Percentiles rank a stretch among this genome's conserved stretches.
Evolutionary conservation across 495 filamentous ascomycete genomes (phyloP).

Genomic region (Usnea hakonensis): DNA sequence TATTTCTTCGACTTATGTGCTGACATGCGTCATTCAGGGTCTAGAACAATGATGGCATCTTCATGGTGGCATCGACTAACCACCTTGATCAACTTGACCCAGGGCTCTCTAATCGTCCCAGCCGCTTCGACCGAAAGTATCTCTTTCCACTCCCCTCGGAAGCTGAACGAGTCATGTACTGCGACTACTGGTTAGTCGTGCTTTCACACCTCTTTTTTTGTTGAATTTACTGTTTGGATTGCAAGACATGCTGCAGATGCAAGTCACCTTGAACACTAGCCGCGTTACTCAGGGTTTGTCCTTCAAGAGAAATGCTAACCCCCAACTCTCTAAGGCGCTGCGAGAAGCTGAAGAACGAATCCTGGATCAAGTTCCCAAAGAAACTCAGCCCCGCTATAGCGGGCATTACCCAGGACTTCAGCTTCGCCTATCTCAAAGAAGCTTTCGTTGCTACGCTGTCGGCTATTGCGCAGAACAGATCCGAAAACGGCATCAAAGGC

Average conservation of each 20-base stretch:
- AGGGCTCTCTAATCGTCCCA: conserved; percentile 55
- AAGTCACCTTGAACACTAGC: no score
- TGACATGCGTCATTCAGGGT: not conserved
- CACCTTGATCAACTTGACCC: conserved; percentile 52
- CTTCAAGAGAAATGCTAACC: no score
- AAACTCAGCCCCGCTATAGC: conserved; percentile 48
- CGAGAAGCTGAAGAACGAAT: conserved; percentile 46
- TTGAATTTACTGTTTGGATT: no score
- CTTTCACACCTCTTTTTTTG: no score
- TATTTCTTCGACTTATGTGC: not conserved
- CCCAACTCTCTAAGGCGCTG: conserved; percentile 20
- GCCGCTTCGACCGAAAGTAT: conserved; percentile 61
- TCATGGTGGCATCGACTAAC: conserved; percentile 59
- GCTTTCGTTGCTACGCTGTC: conserved; percentile 54
- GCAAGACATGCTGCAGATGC: no score
- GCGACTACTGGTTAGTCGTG: conserved; percentile 53
- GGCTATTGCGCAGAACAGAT: conserved; percentile 35
- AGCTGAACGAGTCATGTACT: conserved; percentile 49
- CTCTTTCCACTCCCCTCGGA: conserved; percentile 48
- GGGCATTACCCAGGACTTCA: conserved; percentile 51
- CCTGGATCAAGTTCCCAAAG: conserved; percentile 47
- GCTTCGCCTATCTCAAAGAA: conserved; percentile 61
- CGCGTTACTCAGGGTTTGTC: no score
- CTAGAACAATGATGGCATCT: conserved; percentile 60
- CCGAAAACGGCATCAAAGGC: not conserved